Conservation (phyloP, 2,329 filamentous ascomycete genomes). For the Fusarium goolgardi region DNA sequence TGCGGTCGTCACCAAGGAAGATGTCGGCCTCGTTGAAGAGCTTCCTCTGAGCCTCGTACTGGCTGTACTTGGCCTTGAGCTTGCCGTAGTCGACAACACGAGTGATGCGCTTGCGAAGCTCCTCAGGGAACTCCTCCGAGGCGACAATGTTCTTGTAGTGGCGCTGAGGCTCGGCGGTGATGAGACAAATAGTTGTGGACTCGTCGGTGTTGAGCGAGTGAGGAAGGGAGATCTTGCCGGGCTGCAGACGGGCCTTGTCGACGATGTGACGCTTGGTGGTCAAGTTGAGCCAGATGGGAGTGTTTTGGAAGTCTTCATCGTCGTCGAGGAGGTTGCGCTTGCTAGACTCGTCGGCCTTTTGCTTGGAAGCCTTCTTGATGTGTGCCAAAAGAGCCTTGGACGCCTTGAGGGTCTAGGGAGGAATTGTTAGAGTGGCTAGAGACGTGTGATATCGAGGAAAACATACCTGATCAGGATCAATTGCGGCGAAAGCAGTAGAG, state of each 20-base stretch:
- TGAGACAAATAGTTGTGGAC: constrained; percentile 79
- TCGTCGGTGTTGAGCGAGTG: constrained; percentile 76
- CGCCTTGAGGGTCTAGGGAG: constrained; percentile 67
- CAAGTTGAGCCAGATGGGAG: constrained; percentile 70
- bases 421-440: constrained; percentile 18
- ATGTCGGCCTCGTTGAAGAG: constrained; percentile 88
- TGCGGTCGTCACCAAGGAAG: constrained; percentile 91
- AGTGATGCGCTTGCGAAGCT: constrained; percentile 74
- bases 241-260: constrained; percentile 84
- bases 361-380: constrained; percentile 67
- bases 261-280: constrained; percentile 74
- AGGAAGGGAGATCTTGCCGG: constrained; percentile 82
- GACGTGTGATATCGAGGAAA: background rate
- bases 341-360: constrained; percentile 57
- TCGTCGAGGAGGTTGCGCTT: constrained; percentile 69
- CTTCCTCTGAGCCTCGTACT: constrained; percentile 88
- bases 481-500: constrained; percentile 50
- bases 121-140: constrained; percentile 75
- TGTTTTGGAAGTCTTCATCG: constrained; percentile 57
- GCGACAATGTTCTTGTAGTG: constrained; percentile 90
- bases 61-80: constrained; percentile 83
- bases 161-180: constrained; percentile 83
- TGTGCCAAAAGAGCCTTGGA: constrained; percentile 71
- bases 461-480: constrained; percentile 58
- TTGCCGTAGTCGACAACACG: constrained; percentile 85